Percentiles rank a stretch among this genome's conserved stretches.
Evolutionary conservation across 2,329 filamentous ascomycete genomes (phyloP).

Genomic region (Calonectria ilicicola): DNA sequence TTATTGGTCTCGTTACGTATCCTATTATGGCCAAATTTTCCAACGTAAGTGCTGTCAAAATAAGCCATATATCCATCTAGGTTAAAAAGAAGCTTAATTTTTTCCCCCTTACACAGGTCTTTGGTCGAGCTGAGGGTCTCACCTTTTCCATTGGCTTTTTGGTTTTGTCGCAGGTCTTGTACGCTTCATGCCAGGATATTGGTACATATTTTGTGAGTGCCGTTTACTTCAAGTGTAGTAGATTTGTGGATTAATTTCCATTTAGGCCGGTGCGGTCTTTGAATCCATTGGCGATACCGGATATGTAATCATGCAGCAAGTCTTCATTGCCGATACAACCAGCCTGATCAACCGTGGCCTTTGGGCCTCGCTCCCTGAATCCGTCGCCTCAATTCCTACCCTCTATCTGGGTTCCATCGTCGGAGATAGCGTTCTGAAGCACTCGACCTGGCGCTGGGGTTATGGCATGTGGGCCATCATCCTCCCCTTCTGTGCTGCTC

Average conservation of each 20-base stretch:
- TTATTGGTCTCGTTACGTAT: conserved; percentile 65
- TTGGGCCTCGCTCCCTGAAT: conserved; percentile 68
- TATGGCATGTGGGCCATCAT: conserved; percentile 56
- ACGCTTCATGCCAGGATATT: conserved; percentile 66
- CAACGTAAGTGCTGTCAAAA: conserved; percentile 48
- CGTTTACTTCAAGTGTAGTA: too few species aligned
- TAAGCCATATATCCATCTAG: background rate
- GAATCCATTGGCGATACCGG: conserved; percentile 30
- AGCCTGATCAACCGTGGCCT: conserved; percentile 71
- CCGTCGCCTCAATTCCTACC: conserved; percentile 47
- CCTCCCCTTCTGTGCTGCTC: conserved; percentile 47
- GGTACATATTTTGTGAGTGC: conserved; percentile 60
- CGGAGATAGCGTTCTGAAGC: conserved; percentile 48
- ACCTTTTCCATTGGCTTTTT: conserved; percentile 47
- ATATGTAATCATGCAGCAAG: conserved; percentile 49
- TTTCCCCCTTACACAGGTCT: conserved; percentile 49
- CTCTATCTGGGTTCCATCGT: conserved; percentile 48
- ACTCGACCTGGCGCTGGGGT: conserved; percentile 56
- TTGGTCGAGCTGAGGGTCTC: conserved; percentile 68
- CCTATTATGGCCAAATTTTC: conserved; percentile 71
- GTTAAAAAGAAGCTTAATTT: background rate
- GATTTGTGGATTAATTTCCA: background rate
- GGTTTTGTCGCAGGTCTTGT: conserved; percentile 64
- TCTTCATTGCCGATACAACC: conserved; percentile 73
- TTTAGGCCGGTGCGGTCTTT: conserved; percentile 49